These are phyloP conservation scores for Baorangia bicolor DNA, from an alignment of 768 basidiomycete species.

Conservation along the genomic window DNA sequence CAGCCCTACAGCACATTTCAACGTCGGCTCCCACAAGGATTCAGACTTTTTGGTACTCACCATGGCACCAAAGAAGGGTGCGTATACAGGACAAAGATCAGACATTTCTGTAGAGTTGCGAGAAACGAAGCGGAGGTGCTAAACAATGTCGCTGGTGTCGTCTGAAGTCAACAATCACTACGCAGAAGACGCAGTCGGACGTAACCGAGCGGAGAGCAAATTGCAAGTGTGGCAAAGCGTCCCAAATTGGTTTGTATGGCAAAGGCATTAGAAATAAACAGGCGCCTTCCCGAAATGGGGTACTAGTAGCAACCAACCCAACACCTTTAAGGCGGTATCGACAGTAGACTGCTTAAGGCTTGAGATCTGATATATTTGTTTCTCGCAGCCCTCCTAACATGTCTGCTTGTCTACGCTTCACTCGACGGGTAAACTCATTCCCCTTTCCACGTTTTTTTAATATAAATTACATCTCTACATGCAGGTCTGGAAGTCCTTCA, in stretches of 20 bases:
- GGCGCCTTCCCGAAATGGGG: constrained; percentile 13
- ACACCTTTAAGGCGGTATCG: neutral
- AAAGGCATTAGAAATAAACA: constrained; percentile 32
- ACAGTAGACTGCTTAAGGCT: neutral
- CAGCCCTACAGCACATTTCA: constrained; percentile 63
- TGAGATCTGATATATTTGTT: too few relatives aligned
- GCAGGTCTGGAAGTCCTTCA: constrained; percentile 78
- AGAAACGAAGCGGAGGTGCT: neutral
- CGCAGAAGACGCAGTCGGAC: constrained; percentile 13
- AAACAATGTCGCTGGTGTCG: neutral
- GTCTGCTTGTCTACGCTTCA: constrained; percentile 73
- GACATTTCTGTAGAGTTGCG: constrained; percentile 45
- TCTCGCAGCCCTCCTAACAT: constrained; percentile 30
- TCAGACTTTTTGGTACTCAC: constrained; percentile 46
- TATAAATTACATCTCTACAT: neutral
- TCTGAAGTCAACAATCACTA: constrained; percentile 8
- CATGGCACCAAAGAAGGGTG: constrained; percentile 98
- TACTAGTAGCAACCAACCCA: neutral
- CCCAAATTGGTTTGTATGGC: constrained; percentile 24
- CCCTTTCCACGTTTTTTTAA: neutral
- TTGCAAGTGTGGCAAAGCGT: constrained; percentile 4
- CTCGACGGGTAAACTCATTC: constrained; percentile 46
- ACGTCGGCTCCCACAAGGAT: neutral
- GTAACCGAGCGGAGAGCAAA: constrained; percentile 26
- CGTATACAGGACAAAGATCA: constrained; percentile 90